Evolutionary conservation across 805 yeast genomes (phyloP).

Genomic region (Saccharomyces cerevisiae): DNA sequence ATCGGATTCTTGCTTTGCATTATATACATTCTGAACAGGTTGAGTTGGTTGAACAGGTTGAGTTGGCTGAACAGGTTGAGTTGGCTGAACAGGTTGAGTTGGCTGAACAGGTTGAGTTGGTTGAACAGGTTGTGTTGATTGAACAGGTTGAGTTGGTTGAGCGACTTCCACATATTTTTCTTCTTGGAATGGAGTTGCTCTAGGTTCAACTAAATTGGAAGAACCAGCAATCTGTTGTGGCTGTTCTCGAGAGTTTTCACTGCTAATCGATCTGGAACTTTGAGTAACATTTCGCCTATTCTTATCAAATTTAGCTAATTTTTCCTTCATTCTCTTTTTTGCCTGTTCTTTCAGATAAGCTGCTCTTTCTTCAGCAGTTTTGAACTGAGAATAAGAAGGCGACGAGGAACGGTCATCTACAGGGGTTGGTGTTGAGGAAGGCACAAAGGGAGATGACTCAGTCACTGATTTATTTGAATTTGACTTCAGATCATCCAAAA

Average conservation of each 20-base stretch:
- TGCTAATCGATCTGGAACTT: background rate
- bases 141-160: background rate
- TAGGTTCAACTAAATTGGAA: constrained; percentile 7
- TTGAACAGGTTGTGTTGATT: background rate
- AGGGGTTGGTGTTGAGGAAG: constrained; percentile 2
- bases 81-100: background rate
- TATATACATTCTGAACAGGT: constrained; percentile 10
- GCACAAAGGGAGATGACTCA: background rate
- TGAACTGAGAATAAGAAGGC: constrained; percentile 12
- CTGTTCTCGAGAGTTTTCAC: background rate
- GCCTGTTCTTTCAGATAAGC: constrained; percentile 80
- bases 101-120: constrained; percentile 4
- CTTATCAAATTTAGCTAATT: constrained; percentile 74
- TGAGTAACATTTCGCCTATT: constrained; percentile 31
- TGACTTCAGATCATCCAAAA: constrained; percentile 48
- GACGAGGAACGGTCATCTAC: background rate
- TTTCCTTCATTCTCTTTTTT: constrained; percentile 72
- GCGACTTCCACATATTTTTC: constrained; percentile 17
- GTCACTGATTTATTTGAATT: constrained; percentile 5
- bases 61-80: background rate
- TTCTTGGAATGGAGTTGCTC: constrained; percentile 39
- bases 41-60: background rate
- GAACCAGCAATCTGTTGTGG: background rate
- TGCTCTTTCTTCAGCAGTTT: constrained; percentile 59
- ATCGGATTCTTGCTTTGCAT: constrained; percentile 6